Conservation (phyloP, 306 rosid genomes). For the Vigna hirtella region DNA sequence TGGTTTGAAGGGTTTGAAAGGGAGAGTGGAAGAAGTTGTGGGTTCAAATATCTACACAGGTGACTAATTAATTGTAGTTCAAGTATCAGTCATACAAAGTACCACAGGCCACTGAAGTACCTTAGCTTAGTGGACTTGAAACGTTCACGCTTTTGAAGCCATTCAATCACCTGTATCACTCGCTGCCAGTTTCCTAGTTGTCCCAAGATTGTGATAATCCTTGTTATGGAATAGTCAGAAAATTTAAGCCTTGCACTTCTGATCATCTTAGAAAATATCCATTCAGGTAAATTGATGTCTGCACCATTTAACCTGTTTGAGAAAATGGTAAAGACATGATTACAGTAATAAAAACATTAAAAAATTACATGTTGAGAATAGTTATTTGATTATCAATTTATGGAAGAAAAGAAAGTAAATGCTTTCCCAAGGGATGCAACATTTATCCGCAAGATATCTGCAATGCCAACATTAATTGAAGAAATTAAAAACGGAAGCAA, state of each 20-base stretch:
- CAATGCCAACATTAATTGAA: slow-evolving; percentile 19
- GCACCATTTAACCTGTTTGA: slow-evolving; percentile 92
- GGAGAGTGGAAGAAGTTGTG: too few species aligned
- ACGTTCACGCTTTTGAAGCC: slow-evolving; percentile 93
- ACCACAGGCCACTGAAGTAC: slow-evolving; percentile 47
- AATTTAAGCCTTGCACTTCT: slow-evolving; percentile 85
- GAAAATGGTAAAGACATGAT: slow-evolving; percentile 42
- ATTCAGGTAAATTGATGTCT: slow-evolving; percentile 82
- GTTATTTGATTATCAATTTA: slow-evolving; percentile 32
- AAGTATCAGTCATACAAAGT: slow-evolving; percentile 5
- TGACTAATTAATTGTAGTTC: background rate
- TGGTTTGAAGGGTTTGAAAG: too few species aligned
- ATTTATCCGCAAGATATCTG: slow-evolving; percentile 22
- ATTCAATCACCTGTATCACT: slow-evolving; percentile 89
- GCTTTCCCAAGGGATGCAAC: slow-evolving; percentile 16
- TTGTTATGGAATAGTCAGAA: slow-evolving; percentile 81
- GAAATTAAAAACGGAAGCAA: slow-evolving; percentile 17
- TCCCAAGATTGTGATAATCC: slow-evolving; percentile 85
- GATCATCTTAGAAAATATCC: slow-evolving; percentile 90
- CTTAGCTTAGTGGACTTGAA: slow-evolving; percentile 80
- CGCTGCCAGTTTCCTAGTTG: slow-evolving; percentile 90
- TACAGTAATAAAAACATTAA: slow-evolving; percentile 31
- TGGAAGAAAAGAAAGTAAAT: slow-evolving; percentile 20
- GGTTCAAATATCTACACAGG: slow-evolving; percentile 4
- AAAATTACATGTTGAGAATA: slow-evolving; percentile 32